Evolutionary conservation across 2,329 filamentous ascomycete species (phyloP), one percentile per base, ranked within the genome.

Genomic region (Colletotrichum sp.): DNA sequence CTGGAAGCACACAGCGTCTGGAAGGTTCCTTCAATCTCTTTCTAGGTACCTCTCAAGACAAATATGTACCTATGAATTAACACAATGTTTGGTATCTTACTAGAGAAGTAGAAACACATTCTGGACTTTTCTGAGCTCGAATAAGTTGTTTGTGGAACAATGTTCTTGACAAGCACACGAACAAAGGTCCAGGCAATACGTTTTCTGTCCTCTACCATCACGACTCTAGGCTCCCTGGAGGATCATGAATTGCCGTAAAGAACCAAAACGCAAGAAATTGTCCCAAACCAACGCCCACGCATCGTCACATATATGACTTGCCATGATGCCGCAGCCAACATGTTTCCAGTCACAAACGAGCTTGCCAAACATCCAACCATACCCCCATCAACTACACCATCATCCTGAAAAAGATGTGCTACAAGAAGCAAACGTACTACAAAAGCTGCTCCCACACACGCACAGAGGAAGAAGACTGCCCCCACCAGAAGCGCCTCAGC

Each of bases 391-490:
- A 8, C 43, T 1, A 26, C 26, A 24, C 8, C 24, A 34, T 9
- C 26, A n/a, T n/a, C 4, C 15, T 15, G 2, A 43, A 34, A 21
- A 30, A 66, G 4, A 75, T 75, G 72, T 75, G 72, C 68, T 75
- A 43, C 60, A 66, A 28, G 8, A 75, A 75, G 36, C 68, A 75
- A 36, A 72, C 30, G 34, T 52, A 66, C 43, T 75, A 43, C 34
- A 75, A 26, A 32, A 21, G 13, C 28, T 75, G 72, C 61, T 36
- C 36, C 21, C 72, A 75, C 52, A 36, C 52, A 10, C 30, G 18
- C 3, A 32, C 36, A 18, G 61, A 67, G 52, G 52, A 61, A 30
- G n/a, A 34, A 26, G 36, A n/a, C 68, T 75, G 72, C 61, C 28
- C 34, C n/a, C 28, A 18, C n/a, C 66, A 68, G 26, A 38, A 60